Conservation (phyloP, 2,329 filamentous ascomycete species). For the Blastomyces silverae region DNA sequence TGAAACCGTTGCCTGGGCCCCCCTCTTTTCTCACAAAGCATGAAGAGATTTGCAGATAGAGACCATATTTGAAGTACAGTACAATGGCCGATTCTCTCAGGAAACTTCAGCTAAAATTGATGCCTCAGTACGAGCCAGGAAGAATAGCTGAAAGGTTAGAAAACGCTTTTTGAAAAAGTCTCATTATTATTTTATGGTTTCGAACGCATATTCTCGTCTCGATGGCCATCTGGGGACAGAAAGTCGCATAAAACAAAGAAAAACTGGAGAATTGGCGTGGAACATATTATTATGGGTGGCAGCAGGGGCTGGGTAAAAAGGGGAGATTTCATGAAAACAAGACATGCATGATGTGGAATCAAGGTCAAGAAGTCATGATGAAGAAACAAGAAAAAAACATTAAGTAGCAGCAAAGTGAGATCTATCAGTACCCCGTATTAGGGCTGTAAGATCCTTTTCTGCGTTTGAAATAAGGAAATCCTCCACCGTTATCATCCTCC, state of each 20-base stretch:
- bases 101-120: no score
- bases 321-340: neutral
- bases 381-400: neutral
- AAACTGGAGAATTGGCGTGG: neutral
- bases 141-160: neutral
- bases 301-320: neutral
- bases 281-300: neutral
- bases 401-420: neutral
- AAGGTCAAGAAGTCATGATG: neutral
- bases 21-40: no score
- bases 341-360: no score
- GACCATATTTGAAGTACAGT: no score
- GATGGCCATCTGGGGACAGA: neutral
- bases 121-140: no score
- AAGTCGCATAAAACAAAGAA: neutral
- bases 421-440: constrained; percentile 1
- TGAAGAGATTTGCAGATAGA: no score
- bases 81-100: no score
- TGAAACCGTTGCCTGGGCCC: no score
- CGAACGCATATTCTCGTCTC: neutral
- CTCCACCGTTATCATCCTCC: neutral
- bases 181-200: neutral
- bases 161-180: neutral
- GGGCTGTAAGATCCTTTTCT: neutral
- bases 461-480: neutral